phyloP scores from a whole-genome alignment of 2,329 filamentous ascomycete species.

The Malbranchea zuffiana region DNA sequence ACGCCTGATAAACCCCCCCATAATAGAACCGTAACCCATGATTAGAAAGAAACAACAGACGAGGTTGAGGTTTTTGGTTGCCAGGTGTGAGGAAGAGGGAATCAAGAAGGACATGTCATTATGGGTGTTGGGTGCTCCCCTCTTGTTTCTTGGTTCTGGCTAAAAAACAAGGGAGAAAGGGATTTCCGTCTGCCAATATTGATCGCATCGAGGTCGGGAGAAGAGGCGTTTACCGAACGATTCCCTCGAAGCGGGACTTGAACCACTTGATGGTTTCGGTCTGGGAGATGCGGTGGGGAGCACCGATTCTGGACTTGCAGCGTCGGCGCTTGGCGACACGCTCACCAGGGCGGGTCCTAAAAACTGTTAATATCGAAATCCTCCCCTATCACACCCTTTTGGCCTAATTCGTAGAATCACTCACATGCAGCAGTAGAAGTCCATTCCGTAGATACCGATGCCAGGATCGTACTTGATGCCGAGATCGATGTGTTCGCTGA shows the following conservation, averaged over 20 bases:
- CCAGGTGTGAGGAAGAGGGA: too few species aligned
- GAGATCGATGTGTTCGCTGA: constrained; percentile 99
- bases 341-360: constrained; percentile 87
- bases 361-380: constrained; percentile 24
- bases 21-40: too few species aligned
- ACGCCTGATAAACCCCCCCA: too few species aligned
- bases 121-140: too few species aligned
- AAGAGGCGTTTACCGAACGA: constrained; percentile 69
- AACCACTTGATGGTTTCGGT: constrained; percentile 97
- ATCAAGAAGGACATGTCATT: too few species aligned
- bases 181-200: too few species aligned
- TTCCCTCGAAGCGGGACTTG: constrained; percentile 92
- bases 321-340: constrained; percentile 92
- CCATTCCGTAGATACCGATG: constrained; percentile 99
- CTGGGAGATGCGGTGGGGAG: constrained; percentile 86
- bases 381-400: constrained; percentile 9
- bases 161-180: too few species aligned
- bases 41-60: too few species aligned
- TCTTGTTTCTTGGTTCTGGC: too few species aligned
- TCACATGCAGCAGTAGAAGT: constrained; percentile 99
- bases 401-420: constrained; percentile 17
- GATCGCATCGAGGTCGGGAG: too few species aligned
- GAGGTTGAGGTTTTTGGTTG: too few species aligned
- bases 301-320: constrained; percentile 73
- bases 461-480: constrained; percentile 99